A percentile compares a stretch with the other conserved stretches of the same genome.
phyloP scores from a whole-genome alignment of 495 filamentous ascomycete genomes.

The Astrocystis sublimbata region DNA sequence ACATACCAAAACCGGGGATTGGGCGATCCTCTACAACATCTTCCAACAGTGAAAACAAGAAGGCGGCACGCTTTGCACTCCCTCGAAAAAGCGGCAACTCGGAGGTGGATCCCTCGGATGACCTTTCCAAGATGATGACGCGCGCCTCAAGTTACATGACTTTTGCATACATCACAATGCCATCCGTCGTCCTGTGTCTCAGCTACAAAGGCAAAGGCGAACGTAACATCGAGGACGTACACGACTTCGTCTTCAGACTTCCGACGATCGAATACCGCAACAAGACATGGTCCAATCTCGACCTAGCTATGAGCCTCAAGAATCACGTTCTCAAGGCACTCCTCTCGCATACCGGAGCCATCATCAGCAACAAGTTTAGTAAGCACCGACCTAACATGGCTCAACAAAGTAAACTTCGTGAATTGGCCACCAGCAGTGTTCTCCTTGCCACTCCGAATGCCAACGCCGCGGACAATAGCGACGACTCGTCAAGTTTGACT shows the following conservation, averaged over 20 bases:
- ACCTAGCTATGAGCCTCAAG: slow-evolving; percentile 88
- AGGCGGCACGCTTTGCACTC: slow-evolving; percentile 47
- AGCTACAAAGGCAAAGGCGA: slow-evolving; percentile 96
- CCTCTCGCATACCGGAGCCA: slow-evolving; percentile 92
- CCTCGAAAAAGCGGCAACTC: slow-evolving; percentile 37
- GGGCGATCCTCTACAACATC: slow-evolving; percentile 56
- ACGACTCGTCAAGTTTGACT: slow-evolving; percentile 52
- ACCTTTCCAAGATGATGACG: slow-evolving; percentile 97
- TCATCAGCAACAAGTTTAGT: slow-evolving; percentile 94
- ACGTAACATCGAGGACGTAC: slow-evolving; percentile 92
- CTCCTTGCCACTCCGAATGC: slow-evolving; percentile 45
- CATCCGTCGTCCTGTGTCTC: slow-evolving; percentile 90
- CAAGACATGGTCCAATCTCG: slow-evolving; percentile 98
- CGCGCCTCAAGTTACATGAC: slow-evolving; percentile 97
- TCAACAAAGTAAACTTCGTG: slow-evolving; percentile 75
- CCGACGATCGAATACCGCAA: slow-evolving; percentile 94
- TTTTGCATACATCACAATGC: slow-evolving; percentile 89
- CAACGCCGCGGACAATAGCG: slow-evolving; percentile 45
- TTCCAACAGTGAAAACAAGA: slow-evolving; percentile 51
- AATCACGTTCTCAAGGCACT: slow-evolving; percentile 90
- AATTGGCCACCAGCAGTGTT: slow-evolving; percentile 67
- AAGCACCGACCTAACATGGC: slow-evolving; percentile 78
- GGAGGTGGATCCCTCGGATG: slow-evolving; percentile 66
- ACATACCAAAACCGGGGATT: slow-evolving; percentile 47
- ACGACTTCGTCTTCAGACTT: slow-evolving; percentile 95